A percentile compares a stretch with the other conserved stretches of the same genome.
These are phyloP conservation scores for Stygiomarasmius scandens DNA, from an alignment of 1,284 basidiomycete genomes.

Conservation along the genomic window DNA sequence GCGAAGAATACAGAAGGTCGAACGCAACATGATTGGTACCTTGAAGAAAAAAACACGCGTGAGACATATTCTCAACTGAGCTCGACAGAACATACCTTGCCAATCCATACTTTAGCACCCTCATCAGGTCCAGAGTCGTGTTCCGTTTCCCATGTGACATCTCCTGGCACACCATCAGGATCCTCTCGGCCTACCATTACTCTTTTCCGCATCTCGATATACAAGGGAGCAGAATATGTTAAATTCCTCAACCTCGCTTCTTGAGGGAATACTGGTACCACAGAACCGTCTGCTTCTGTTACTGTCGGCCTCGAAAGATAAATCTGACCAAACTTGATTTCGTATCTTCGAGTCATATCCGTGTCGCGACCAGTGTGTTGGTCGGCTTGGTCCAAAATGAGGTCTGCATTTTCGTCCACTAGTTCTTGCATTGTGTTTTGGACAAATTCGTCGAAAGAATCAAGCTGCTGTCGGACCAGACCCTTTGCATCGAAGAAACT, in stretches of 20 bases:
- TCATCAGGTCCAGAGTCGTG: constrained; percentile 66
- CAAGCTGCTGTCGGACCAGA: constrained; percentile 96
- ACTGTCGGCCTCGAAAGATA: constrained; percentile 94
- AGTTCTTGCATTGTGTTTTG: constrained; percentile 99
- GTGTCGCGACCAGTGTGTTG: constrained; percentile 89
- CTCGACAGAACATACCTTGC: constrained; percentile 67
- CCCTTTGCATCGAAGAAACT: constrained; percentile 98
- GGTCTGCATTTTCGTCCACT: constrained; percentile 92
- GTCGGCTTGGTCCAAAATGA: constrained; percentile 95
- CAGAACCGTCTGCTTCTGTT: constrained; percentile 95
- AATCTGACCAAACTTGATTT: constrained; percentile 98
- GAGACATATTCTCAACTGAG: constrained; percentile 10
- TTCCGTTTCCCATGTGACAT: constrained; percentile 82
- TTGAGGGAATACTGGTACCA: constrained; percentile 94
- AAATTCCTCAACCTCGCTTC: constrained; percentile 94
- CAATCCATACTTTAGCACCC: constrained; percentile 91
- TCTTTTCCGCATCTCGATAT: constrained; percentile 94
- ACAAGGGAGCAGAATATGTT: constrained; percentile 95
- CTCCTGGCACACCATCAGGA: constrained; percentile 80
- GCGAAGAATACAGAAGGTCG: constrained; percentile 92
- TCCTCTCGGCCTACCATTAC: constrained; percentile 82
- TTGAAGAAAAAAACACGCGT: constrained; percentile 33
- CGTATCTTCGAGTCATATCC: constrained; percentile 88
- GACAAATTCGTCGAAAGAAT: constrained; percentile 99
- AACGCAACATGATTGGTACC: constrained; percentile 98